phyloP scores from a whole-genome alignment of 768 basidiomycete species.

The Tephrocybe sp. region DNA sequence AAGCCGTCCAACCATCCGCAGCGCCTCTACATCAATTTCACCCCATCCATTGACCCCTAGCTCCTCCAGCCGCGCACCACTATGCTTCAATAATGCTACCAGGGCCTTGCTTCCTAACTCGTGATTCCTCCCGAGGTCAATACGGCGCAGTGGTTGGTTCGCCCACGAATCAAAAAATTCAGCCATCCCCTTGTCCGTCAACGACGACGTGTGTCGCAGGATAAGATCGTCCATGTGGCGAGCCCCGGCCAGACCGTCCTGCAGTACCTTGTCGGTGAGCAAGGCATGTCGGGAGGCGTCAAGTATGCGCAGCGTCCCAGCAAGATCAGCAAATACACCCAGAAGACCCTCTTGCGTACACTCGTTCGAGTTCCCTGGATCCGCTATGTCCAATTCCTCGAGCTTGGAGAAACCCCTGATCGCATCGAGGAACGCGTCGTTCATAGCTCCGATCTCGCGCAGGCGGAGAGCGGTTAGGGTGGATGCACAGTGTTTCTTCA shows the following conservation, averaged over 20 bases:
- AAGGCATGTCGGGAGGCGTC: constrained; percentile 70
- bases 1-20: constrained; percentile 33
- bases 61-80: constrained; percentile 52
- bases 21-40: constrained; percentile 47
- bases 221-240: constrained; percentile 49
- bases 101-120: constrained; percentile 55
- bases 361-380: constrained; percentile 48
- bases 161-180: constrained; percentile 65
- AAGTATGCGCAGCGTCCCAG: constrained; percentile 55
- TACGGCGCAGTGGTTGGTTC: constrained; percentile 45
- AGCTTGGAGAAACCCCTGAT: constrained; percentile 30
- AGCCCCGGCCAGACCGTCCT: constrained; percentile 57
- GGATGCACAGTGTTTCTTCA: constrained; percentile 51
- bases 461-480: constrained; percentile 72
- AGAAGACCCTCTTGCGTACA: constrained; percentile 59
- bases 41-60: constrained; percentile 83
- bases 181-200: constrained; percentile 73
- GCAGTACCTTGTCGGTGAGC: constrained; percentile 61
- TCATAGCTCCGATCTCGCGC: constrained; percentile 72
- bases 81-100: constrained; percentile 63
- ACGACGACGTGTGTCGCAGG: constrained; percentile 53
- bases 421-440: constrained; percentile 60
- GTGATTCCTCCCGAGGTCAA: constrained; percentile 69
- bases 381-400: constrained; percentile 67
- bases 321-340: constrained; percentile 53